phyloP scores from a whole-genome alignment of 495 filamentous ascomycete genomes.

The Lasiosphaeria miniovina region DNA sequence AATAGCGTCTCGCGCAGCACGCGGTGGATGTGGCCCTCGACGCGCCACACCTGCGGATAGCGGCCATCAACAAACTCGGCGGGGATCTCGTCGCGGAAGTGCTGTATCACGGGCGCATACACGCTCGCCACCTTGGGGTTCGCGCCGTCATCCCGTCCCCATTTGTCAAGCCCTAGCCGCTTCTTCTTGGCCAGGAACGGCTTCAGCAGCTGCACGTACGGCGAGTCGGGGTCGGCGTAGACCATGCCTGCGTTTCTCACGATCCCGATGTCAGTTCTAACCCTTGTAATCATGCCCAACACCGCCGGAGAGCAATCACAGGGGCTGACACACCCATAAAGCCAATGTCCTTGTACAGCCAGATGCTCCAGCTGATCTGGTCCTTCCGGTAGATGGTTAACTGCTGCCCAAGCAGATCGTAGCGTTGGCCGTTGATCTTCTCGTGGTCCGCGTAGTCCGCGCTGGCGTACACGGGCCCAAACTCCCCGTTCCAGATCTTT shows the following conservation, averaged over 20 bases:
- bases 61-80: slow-evolving; percentile 32
- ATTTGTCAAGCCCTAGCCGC: slow-evolving; percentile 51
- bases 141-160: slow-evolving; percentile 44
- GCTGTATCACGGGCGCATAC: slow-evolving; percentile 29
- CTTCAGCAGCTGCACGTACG: slow-evolving; percentile 49
- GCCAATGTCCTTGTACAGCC: slow-evolving; percentile 66
- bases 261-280: not conserved
- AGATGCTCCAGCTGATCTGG: slow-evolving; percentile 59
- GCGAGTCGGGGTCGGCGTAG: slow-evolving; percentile 43
- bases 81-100: slow-evolving; percentile 25
- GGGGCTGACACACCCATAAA: slow-evolving; percentile 40
- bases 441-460: slow-evolving; percentile 37
- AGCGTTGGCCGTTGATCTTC: slow-evolving; percentile 50
- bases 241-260: slow-evolving; percentile 46
- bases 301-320: not conserved
- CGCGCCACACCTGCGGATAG: slow-evolving; percentile 56
- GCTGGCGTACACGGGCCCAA: slow-evolving; percentile 59
- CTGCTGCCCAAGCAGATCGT: slow-evolving; percentile 54
- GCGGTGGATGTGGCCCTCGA: slow-evolving; percentile 55
- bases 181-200: slow-evolving; percentile 57
- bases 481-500: slow-evolving; percentile 61
- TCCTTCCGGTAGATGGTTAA: slow-evolving; percentile 56
- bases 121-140: slow-evolving; percentile 17
- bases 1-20: slow-evolving; percentile 52
- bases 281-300: not conserved